Base-by-base conservation (phyloP, 441 rosid species). In the Eutrema salsugineum region DNA sequence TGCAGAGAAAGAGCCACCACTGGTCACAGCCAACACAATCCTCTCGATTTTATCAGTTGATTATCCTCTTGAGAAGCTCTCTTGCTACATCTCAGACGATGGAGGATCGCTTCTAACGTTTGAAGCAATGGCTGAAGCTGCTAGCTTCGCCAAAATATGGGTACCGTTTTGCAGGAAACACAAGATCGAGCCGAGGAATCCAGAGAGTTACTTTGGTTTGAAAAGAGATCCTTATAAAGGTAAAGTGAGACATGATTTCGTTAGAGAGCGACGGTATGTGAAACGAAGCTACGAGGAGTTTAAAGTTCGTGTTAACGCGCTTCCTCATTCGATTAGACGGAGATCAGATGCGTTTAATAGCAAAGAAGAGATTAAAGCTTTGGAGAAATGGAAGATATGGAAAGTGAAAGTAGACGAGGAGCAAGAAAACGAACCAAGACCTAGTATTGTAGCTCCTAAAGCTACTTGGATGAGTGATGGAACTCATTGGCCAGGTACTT, bases 71-170 rank as follows among this genome's bases (percentile, higher is more conserved):
- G 86, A 87, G 71, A 89, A 87, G 78, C 86, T 87, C 10, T 80
- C 95, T 3, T 86, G 91, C 60, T 89, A 89, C 48, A 75, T 87
- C 12, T 89, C 95, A 8, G 93, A 89, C 48, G 95, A 89, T 75
- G 95, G 93, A 28, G 91, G 91, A 15, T 81, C 95, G 0, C 88
- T 89, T 48, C 62, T 89, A 3, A 89, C 95, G 5, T 89, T 89
- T 42, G 94, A 89, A 81, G 89, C 92, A 67, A 89, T 89, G 87
- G 92, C 95, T 2, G 95, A 89, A 79, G 92, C 90, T 2, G 95
- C 88, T 48, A 87, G 95, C 78, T 89, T 87, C 73, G 90, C 92
- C 15, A 81, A 81, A 47, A 39, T 70, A 19, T 87, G 95, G 94
- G 89, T 89, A 12, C 95, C 92, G n/a, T 89, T 89, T 66, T 89